Evolutionary conservation across 2,329 filamentous ascomycete genomes (phyloP), one percentile per base, ranked within the genome.

Genomic region (Penicillium freii): DNA sequence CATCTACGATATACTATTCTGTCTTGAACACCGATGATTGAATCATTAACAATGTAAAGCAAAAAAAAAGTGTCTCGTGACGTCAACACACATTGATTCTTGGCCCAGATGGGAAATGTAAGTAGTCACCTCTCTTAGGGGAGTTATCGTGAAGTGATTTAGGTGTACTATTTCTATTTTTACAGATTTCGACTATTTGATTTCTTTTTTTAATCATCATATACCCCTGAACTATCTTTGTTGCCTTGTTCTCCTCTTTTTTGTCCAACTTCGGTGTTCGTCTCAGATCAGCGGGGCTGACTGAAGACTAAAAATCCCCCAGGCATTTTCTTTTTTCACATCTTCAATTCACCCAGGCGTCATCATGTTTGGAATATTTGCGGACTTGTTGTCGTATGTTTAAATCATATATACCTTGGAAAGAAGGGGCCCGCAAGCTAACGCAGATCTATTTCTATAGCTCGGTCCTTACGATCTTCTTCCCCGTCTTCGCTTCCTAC

Each of bases 401-500:
- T n/a, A 45, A 23, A n/a, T 10, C 15, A 39, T 39, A 23, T 15
- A 31, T 23, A 19, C 33, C 33, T 15, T 21, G 10, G 19, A 19
- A 39, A 39, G 42, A 25, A 44, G 23, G 17, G 39, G 21, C 34
- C 44, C 51, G 34, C 43, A 49, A 51, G 54, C 59, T 60, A 59
- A 62, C 39, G n/a, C 45, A 40, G 65, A 56, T 54, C 9, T 13
- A 45, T 40, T 47, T 27, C n/a, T 52, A 51, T 72, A 96, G 92
- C 72, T 93, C 91, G 62, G 77, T 93, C 73, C 87, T 90, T 58
- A 95, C 92, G 56, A 92, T 96, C 72, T 86, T 97, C 72, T 95
- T 97, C 73, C 94, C 94, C 51, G 86, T 97, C 62, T 97, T 96
- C 78, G 92, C 93, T 65, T 96, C 93, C 63, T 97, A 97, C 84